phyloP scores from a whole-genome alignment of 352 stramenopile species.

The Globisporangium carolinianum region DNA sequence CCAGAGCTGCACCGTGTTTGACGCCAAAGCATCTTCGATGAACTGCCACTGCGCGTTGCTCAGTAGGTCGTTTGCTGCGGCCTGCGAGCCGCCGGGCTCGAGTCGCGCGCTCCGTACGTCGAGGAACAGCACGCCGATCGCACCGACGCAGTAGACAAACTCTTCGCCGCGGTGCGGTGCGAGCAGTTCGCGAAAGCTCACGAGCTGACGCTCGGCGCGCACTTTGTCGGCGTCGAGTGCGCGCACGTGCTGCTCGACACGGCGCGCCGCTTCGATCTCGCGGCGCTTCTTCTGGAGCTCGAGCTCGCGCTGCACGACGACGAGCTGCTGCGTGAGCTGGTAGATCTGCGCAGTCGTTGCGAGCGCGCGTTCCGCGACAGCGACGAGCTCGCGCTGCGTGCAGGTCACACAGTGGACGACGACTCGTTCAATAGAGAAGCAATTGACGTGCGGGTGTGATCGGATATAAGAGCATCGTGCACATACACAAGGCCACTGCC shows the following conservation, averaged over 20 bases:
- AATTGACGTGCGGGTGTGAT: background rate
- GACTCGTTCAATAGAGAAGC: background rate
- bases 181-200: slow-evolving; percentile 58
- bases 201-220: slow-evolving; percentile 40
- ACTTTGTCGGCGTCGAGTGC: slow-evolving; percentile 42
- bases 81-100: slow-evolving; percentile 49
- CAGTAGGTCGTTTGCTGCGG: slow-evolving; percentile 43
- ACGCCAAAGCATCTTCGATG: slow-evolving; percentile 36
- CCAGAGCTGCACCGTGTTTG: slow-evolving; percentile 21
- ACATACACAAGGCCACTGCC: background rate
- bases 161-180: slow-evolving; percentile 58
- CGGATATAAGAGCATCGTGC: background rate
- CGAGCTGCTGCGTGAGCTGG: slow-evolving; percentile 32
- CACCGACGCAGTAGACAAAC: slow-evolving; percentile 33
- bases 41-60: slow-evolving; percentile 59
- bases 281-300: slow-evolving; percentile 57
- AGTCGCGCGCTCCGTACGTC: slow-evolving; percentile 53
- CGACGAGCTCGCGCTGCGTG: slow-evolving; percentile 18
- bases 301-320: slow-evolving; percentile 25
- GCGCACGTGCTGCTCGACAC: slow-evolving; percentile 50
- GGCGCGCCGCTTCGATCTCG: slow-evolving; percentile 53
- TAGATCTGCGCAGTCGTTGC: slow-evolving; percentile 39
- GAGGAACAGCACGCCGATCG: slow-evolving; percentile 48
- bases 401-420: background rate
- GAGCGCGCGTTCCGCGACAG: slow-evolving; percentile 43